Conservation (phyloP, 2,329 filamentous ascomycete species). For the Penicillium sp. region DNA sequence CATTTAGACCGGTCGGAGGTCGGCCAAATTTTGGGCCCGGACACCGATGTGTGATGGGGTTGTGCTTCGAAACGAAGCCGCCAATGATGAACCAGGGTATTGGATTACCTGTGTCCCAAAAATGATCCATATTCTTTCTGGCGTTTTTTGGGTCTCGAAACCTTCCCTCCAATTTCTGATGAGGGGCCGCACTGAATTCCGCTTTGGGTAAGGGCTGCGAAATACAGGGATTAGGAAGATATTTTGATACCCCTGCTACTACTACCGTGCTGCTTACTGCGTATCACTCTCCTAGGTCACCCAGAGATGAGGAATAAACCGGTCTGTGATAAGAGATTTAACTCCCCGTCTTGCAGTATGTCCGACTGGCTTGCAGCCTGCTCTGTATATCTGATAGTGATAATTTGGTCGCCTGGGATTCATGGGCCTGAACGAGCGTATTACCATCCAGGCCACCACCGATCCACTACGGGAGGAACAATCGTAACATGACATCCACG, state of each 20-base stretch:
- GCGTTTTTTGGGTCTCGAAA: not conserved
- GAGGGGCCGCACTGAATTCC: not conserved
- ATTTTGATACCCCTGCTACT: not conserved
- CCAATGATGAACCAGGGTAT: not conserved
- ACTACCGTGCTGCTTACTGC: not conserved
- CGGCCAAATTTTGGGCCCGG: not conserved
- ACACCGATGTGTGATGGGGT: not conserved
- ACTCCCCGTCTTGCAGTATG: no score
- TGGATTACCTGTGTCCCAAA: not conserved
- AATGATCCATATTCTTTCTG: not conserved
- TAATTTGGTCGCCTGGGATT: not conserved
- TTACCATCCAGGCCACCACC: not conserved
- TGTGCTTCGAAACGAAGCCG: not conserved
- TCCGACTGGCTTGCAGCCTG: no score
- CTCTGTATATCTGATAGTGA: no score
- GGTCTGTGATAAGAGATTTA: not conserved
- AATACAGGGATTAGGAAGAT: not conserved
- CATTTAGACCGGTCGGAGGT: constrained; percentile 1
- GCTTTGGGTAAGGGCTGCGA: not conserved
- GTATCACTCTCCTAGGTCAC: not conserved
- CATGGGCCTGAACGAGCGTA: not conserved
- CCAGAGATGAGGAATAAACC: not conserved
- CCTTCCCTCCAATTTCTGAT: not conserved
- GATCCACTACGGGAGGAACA: not conserved
- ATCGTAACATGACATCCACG: not conserved